Evolutionary conservation across 306 rosid species (phyloP).

Genomic region (Styphnolobium japonicum): DNA sequence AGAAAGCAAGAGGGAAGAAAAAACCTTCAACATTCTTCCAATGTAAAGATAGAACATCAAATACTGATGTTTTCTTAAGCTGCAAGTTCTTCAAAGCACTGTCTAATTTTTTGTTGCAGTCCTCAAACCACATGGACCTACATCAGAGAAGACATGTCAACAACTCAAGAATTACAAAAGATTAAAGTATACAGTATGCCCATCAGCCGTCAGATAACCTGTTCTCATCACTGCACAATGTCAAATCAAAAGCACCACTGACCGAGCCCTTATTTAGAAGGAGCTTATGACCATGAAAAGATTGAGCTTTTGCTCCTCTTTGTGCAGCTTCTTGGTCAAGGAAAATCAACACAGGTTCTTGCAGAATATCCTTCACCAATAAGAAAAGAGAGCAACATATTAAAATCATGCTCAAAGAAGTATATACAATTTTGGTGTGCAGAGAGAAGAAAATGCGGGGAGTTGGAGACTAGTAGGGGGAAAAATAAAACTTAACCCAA

Average conservation of each 20-base stretch:
- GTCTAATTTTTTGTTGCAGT: conserved; percentile 39
- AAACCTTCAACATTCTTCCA: conserved; percentile 38
- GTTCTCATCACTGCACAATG: conserved; percentile 42
- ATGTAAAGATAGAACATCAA: conserved; percentile 15
- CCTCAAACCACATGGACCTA: conserved; percentile 71
- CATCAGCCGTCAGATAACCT: conserved; percentile 41
- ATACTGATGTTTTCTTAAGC: conserved; percentile 27
- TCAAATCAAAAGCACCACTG: conserved; percentile 38
- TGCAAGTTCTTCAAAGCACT: conserved; percentile 43
- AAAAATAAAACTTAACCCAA: background rate
- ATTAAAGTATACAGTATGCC: background rate
- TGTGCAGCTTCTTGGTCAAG: conserved; percentile 49
- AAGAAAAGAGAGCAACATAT: conserved; percentile 21
- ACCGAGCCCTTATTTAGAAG: conserved; percentile 22
- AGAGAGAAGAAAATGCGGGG: background rate
- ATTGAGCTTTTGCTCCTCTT: conserved; percentile 33
- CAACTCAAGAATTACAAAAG: background rate
- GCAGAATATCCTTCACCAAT: conserved; percentile 65
- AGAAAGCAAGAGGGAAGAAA: background rate
- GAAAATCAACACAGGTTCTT: conserved; percentile 64
- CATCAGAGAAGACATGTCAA: conserved; percentile 21
- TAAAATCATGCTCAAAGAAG: background rate
- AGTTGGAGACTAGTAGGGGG: background rate
- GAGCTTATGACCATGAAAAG: conserved; percentile 43
- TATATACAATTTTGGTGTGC: background rate